These are phyloP conservation scores for Chaetomium strumarium DNA, from an alignment of 2,329 filamentous ascomycete species.

Conservation along the genomic window DNA sequence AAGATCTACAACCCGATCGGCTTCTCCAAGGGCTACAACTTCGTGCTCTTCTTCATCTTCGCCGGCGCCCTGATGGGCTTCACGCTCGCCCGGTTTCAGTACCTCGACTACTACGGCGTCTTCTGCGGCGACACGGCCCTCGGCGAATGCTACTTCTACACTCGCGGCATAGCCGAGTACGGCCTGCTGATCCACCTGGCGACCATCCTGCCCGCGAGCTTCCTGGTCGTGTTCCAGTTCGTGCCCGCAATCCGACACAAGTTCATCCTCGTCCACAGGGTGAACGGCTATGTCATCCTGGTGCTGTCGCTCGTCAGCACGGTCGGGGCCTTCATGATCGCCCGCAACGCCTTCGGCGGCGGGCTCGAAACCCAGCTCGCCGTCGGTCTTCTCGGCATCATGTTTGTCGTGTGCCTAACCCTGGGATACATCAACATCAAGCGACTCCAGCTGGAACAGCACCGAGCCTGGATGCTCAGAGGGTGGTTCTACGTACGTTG, in stretches of 20 bases:
- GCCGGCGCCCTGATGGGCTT: conserved; percentile 43
- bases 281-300: conserved; percentile 53
- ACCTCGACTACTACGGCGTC: too few species aligned
- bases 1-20: conserved; percentile 44
- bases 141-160: conserved; percentile 38
- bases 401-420: conserved; percentile 38
- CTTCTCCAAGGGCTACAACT: conserved; percentile 53
- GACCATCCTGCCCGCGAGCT: conserved; percentile 39
- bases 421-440: conserved; percentile 54
- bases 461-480: conserved; percentile 59
- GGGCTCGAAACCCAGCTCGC: conserved; percentile 42
- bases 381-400: conserved; percentile 39
- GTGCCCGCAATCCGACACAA: conserved; percentile 43
- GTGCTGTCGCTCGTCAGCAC: conserved; percentile 42
- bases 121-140: too few species aligned
- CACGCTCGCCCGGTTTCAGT: conserved; percentile 41
- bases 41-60: conserved; percentile 47
- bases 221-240: conserved; percentile 45
- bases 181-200: conserved; percentile 44
- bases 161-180: conserved; percentile 24
- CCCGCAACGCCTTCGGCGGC: conserved; percentile 48
- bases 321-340: conserved; percentile 48
- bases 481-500: conserved; percentile 43
- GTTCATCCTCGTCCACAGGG: conserved; percentile 48
- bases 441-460: conserved; percentile 55